Conservation (phyloP, 2,329 filamentous ascomycete species). For the Albophoma yamanashiensis region DNA sequence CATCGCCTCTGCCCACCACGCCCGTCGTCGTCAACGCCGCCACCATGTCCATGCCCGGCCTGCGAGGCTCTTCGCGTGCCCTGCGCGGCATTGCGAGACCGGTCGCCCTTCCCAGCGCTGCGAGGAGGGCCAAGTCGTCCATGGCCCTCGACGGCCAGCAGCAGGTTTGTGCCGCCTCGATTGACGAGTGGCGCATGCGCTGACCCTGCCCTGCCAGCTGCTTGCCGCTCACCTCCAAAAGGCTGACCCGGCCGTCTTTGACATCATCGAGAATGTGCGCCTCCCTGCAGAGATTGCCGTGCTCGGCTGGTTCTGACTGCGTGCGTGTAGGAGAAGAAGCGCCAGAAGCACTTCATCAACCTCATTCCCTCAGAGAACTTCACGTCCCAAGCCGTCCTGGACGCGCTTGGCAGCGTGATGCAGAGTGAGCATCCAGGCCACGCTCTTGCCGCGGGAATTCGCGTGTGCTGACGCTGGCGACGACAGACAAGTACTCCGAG, state of each 20-base stretch:
- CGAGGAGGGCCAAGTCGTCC: constrained; percentile 33
- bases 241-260: constrained; percentile 76
- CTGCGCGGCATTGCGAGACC: constrained; percentile 29
- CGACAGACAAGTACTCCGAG: constrained; percentile 89
- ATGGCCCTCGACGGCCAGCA: constrained; percentile 45
- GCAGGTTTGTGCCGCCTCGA: constrained; percentile 30
- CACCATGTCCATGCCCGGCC: constrained; percentile 34
- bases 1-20: background rate
- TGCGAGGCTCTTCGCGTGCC: constrained; percentile 38
- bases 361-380: constrained; percentile 94
- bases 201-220: constrained; percentile 42
- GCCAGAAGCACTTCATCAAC: constrained; percentile 98
- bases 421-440: constrained; percentile 51
- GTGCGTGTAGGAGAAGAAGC: constrained; percentile 66
- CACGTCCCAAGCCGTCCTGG: constrained; percentile 83
- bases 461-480: constrained; percentile 17
- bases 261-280: constrained; percentile 79
- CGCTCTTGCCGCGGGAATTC: constrained; percentile 1
- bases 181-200: constrained; percentile 6
- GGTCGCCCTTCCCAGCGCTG: constrained; percentile 10
- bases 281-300: background rate
- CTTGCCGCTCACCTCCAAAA: constrained; percentile 70
- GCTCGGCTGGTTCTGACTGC: background rate
- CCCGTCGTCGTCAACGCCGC: background rate
- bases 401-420: constrained; percentile 89